phyloP scores from a whole-genome alignment of 345 rosid genomes.

The Aurinia saxatilis region DNA sequence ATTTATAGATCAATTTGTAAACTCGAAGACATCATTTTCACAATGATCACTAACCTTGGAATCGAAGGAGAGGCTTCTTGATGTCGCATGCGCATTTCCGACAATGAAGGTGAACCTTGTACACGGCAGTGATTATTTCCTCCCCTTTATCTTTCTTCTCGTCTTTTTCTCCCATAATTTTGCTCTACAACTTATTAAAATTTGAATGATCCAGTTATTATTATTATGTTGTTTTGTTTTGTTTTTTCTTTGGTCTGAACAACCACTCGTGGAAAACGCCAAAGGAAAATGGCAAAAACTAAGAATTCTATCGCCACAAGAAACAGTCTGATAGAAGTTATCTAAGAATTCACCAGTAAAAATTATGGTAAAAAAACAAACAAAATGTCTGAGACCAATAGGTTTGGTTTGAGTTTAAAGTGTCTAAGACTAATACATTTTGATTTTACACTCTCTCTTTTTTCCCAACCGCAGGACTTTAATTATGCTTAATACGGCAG shows the following conservation, averaged over 20 bases:
- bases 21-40: neutral
- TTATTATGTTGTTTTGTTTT: neutral
- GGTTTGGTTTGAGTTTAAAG: constrained; percentile 2
- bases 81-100: constrained; percentile 57
- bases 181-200: neutral
- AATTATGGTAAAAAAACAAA: neutral
- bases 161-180: constrained; percentile 30
- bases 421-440: neutral
- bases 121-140: constrained; percentile 46
- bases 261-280: constrained; percentile 15
- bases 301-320: constrained; percentile 15
- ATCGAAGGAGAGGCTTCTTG: constrained; percentile 54
- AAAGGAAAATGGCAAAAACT: neutral
- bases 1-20: neutral
- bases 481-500: too few relatives aligned
- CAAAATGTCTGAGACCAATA: neutral
- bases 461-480: too few relatives aligned
- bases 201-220: neutral
- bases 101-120: constrained; percentile 82
- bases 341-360: neutral
- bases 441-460: neutral
- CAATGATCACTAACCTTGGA: constrained; percentile 15
- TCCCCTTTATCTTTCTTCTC: constrained; percentile 27
- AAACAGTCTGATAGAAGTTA: constrained; percentile 6
- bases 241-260: constrained; percentile 15